Evolutionary conservation across 1,284 basidiomycete genomes (phyloP), one percentile per base, ranked within the genome.

Genomic region (Ceratobasidium sp.): DNA sequence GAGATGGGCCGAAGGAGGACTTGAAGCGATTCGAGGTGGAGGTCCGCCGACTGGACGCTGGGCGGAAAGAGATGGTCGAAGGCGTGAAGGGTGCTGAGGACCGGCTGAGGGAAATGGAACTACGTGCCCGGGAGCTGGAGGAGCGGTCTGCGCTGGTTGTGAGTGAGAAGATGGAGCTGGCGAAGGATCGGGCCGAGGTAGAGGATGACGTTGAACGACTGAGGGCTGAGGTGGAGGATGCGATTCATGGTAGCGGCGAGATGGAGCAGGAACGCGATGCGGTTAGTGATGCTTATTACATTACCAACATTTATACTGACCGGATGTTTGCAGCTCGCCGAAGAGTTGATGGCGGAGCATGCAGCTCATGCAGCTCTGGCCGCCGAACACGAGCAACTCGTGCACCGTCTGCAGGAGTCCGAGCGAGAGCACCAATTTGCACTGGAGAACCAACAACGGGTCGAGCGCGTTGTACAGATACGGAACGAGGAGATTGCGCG

Each of bases 401-500:
- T 43, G 9, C 23, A 8, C 18, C 69, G 54, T 14, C 32, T 71
- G 7, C 35, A 71, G n/a, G 57, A 71, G 21, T 9, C 30, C 18
- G 69, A 61, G 21, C 55, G 69, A 5, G 57, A 71, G 28, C 55
- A 47, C 2, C 57, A 52, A 6, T 30, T 50, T 23, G 55, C 69
- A 23, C 46, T 71, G 43, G 69, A 61, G 28, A 71, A 58, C 35
- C 44, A 59, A 23, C 57, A 59, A 14, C 69, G 69, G 14, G 55
- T 71, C 16, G 69, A 71, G 32, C 55, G 69, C 18, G 57, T 71
- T 11, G 69, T 71, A 6, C 46, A 58, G 26, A 58, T 55, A 23
- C 69, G 69, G 5, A 71, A 71, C 57, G 30, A 58, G 18, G 69
- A 71, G 46, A 46, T 71, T 21, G 69, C 69, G 9, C 69, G 13